Conservation (phyloP, 2,329 filamentous ascomycete species). For the Penicillium brasilianum region DNA sequence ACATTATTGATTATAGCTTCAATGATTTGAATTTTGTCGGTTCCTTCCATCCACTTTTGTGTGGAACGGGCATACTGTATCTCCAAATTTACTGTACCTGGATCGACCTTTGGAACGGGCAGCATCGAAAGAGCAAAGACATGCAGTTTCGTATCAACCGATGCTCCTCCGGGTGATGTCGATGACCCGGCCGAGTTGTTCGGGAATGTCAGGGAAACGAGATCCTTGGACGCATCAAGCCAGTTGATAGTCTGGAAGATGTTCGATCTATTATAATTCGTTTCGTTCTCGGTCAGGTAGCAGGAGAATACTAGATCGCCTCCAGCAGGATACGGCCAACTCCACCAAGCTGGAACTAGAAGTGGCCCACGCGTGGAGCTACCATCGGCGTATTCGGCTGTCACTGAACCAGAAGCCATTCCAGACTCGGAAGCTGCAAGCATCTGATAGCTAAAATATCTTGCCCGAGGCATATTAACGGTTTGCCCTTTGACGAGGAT, state of each 20-base stretch:
- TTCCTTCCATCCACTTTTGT: conserved; percentile 47
- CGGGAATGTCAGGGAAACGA: conserved; percentile 43
- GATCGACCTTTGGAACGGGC: conserved; percentile 28
- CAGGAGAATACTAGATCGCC: conserved; percentile 49
- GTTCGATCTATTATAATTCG: conserved; percentile 47
- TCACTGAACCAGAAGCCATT: conserved; percentile 46
- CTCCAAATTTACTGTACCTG: conserved; percentile 25
- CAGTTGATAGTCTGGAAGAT: conserved; percentile 49
- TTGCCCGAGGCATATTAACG: conserved; percentile 36
- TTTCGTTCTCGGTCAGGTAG: conserved; percentile 41
- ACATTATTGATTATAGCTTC: conserved; percentile 47
- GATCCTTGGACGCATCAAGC: conserved; percentile 47
- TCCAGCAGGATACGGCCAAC: conserved; percentile 49
- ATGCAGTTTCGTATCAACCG: conserved; percentile 40
- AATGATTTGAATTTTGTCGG: conserved; percentile 47
- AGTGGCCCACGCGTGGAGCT: conserved; percentile 40
- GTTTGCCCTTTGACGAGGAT: conserved; percentile 44
- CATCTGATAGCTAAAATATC: conserved; percentile 48
- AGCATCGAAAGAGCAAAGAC: conserved; percentile 47
- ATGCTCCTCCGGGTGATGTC: conserved; percentile 26
- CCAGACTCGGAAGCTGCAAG: conserved; percentile 48
- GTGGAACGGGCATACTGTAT: conserved; percentile 50
- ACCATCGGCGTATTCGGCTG: conserved; percentile 45
- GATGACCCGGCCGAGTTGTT: conserved; percentile 42
- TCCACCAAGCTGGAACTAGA: conserved; percentile 46